These are phyloP conservation scores for Aureobasidium sp. DNA, from an alignment of 2,329 filamentous ascomycete genomes.

Conservation along the genomic window DNA sequence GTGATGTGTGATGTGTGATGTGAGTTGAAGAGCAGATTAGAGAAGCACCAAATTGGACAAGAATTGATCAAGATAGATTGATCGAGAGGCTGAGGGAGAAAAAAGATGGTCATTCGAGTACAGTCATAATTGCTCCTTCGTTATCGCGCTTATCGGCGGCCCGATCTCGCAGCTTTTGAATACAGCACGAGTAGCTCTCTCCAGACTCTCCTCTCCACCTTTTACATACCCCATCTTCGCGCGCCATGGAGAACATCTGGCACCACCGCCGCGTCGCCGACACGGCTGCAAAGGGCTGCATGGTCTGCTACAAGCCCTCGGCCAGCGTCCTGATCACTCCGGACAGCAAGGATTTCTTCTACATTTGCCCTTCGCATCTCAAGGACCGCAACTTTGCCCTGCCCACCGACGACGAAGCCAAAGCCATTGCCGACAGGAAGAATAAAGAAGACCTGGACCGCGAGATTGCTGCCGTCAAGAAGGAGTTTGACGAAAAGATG, in stretches of 20 bases:
- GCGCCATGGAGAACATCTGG: slow-evolving; percentile 58
- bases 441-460: slow-evolving; percentile 41
- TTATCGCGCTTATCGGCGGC: slow-evolving; percentile 14
- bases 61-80: background rate
- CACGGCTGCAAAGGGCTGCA: slow-evolving; percentile 73
- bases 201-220: background rate
- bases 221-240: background rate
- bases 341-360: slow-evolving; percentile 85
- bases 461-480: slow-evolving; percentile 44
- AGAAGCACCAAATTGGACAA: background rate
- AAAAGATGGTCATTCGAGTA: background rate
- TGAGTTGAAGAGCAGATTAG: background rate
- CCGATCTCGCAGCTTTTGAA: background rate
- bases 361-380: slow-evolving; percentile 75
- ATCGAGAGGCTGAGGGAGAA: background rate
- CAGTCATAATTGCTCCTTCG: slow-evolving; percentile 11
- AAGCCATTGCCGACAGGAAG: slow-evolving; percentile 49
- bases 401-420: slow-evolving; percentile 63
- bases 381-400: slow-evolving; percentile 75
- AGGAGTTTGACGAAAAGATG: slow-evolving; percentile 44
- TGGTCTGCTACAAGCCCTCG: slow-evolving; percentile 85
- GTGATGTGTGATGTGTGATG: background rate
- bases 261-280: slow-evolving; percentile 82
- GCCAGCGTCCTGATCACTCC: slow-evolving; percentile 81
- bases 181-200: background rate